A percentile compares a stretch with the other conserved stretches of the same genome.
phyloP scores from a whole-genome alignment of 2,329 filamentous ascomycete species.

The Gnomoniopsis sp. region DNA sequence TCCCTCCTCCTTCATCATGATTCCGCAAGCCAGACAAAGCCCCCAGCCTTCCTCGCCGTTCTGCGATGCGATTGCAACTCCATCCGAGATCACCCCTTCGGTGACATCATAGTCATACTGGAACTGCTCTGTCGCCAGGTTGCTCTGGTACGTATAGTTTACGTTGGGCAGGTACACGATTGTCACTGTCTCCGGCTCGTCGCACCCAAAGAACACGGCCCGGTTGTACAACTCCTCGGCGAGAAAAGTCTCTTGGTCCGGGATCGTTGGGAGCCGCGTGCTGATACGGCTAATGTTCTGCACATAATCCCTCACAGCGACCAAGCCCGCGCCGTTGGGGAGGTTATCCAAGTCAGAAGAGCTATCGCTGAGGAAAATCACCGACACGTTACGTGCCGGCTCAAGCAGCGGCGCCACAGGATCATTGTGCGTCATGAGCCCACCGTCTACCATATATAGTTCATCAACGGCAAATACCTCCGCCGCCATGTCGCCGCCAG shows the following conservation, averaged over 20 bases:
- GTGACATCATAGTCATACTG: slow-evolving; percentile 4
- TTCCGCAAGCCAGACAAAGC: slow-evolving; percentile 2
- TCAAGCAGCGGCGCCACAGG: not conserved
- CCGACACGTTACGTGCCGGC: not conserved
- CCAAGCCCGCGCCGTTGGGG: not conserved
- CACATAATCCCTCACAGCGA: not conserved
- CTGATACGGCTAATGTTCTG: slow-evolving; percentile 2
- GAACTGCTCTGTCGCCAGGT: not conserved
- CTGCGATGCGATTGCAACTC: not conserved
- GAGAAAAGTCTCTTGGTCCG: not conserved
- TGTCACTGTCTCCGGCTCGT: slow-evolving; percentile 6
- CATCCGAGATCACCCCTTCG: slow-evolving; percentile 4
- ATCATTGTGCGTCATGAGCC: slow-evolving; percentile 1
- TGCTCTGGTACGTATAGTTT: slow-evolving; percentile 8
- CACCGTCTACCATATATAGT: slow-evolving; percentile 3
- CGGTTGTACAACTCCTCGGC: not conserved
- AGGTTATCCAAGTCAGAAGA: not conserved
- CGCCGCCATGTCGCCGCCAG: not conserved
- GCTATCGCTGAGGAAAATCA: slow-evolving; percentile 1
- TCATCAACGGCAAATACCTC: slow-evolving; percentile 5
- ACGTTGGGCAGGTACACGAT: slow-evolving; percentile 6
- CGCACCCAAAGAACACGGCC: not conserved
- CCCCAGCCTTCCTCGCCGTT: slow-evolving; percentile 3
- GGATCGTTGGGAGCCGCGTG: slow-evolving; percentile 1
- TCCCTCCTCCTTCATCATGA: slow-evolving; percentile 6